Evolutionary conservation across 257 asterid species (phyloP).

Genomic region (Plectranthus barbatus): DNA sequence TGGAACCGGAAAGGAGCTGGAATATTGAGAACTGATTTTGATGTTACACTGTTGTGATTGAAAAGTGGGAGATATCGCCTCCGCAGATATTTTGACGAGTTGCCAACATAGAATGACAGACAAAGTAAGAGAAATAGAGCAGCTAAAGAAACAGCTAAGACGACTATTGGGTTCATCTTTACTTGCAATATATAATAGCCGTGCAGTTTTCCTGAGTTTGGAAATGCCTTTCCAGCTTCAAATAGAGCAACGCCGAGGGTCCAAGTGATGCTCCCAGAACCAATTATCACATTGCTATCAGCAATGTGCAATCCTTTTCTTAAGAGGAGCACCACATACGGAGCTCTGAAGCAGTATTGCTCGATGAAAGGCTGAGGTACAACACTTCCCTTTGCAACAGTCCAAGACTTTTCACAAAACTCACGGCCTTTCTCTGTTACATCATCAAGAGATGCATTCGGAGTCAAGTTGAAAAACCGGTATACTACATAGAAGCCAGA

Average conservation of each 20-base stretch:
- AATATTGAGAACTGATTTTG: conserved; percentile 54
- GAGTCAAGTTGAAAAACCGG: conserved; percentile 56
- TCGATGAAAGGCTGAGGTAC: conserved; percentile 92
- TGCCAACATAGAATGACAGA: conserved; percentile 45
- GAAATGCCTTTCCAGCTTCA: conserved; percentile 83
- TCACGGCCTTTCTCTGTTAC: conserved; percentile 70
- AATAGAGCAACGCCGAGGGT: conserved; percentile 90
- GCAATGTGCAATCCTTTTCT: conserved; percentile 92
- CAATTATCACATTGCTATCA: conserved; percentile 54
- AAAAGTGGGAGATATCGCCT: conserved; percentile 66
- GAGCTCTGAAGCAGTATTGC: conserved; percentile 94
- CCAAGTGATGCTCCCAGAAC: conserved; percentile 97
- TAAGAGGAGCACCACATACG: conserved; percentile 64
- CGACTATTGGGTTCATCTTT: conserved; percentile 44
- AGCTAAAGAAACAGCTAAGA: conserved; percentile 45
- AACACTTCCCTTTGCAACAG: conserved; percentile 66
- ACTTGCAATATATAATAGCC: conserved; percentile 38
- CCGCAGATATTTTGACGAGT: conserved; percentile 42
- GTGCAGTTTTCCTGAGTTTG: conserved; percentile 31
- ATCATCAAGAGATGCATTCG: conserved; percentile 61
- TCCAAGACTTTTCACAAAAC: conserved; percentile 73
- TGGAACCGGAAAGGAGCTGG: conserved; percentile 70
- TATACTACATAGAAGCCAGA: conserved; percentile 92
- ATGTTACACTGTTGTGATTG: conserved; percentile 43
- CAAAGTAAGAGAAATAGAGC: conserved; percentile 55